A percentile compares a stretch with the other conserved stretches of the same genome.
phyloP scores from a whole-genome alignment of 2,329 filamentous ascomycete genomes.

The Aureobasidium sp. region DNA sequence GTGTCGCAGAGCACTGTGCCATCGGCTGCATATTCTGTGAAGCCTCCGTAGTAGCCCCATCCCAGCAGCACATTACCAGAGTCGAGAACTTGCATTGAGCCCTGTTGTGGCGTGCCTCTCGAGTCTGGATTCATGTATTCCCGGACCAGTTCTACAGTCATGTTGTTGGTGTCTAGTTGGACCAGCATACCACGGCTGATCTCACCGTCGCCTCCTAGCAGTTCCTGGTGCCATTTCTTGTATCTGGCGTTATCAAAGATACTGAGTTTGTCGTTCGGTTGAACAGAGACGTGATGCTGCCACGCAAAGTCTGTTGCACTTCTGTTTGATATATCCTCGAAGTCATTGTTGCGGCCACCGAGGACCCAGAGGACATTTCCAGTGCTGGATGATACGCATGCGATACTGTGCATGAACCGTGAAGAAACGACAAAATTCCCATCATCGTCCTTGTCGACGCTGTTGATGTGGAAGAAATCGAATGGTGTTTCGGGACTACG shows the following conservation, averaged over 20 bases:
- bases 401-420: conserved; percentile 41
- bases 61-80: conserved; percentile 50
- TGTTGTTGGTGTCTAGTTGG: conserved; percentile 22
- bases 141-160: conserved; percentile 24
- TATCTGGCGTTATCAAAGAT: conserved; percentile 21
- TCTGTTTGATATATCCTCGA: conserved; percentile 12
- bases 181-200: conserved; percentile 25
- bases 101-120: conserved; percentile 43
- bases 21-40: conserved; percentile 36
- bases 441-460: conserved; percentile 41
- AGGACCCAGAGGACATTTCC: conserved; percentile 45
- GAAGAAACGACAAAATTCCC: conserved; percentile 47
- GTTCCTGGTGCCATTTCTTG: background rate
- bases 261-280: conserved; percentile 15
- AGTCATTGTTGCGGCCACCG: conserved; percentile 16
- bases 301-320: conserved; percentile 30
- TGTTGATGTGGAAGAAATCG: conserved; percentile 49
- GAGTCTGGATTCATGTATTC: conserved; percentile 23
- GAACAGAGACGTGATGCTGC: conserved; percentile 40
- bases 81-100: conserved; percentile 46
- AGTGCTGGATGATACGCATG: conserved; percentile 37
- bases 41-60: conserved; percentile 42
- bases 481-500: conserved; percentile 36
- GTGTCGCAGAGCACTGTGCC: conserved; percentile 47
- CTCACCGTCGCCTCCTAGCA: background rate